Conservation (phyloP, 139 green algal genomes). For the Eudorina sp. region DNA sequence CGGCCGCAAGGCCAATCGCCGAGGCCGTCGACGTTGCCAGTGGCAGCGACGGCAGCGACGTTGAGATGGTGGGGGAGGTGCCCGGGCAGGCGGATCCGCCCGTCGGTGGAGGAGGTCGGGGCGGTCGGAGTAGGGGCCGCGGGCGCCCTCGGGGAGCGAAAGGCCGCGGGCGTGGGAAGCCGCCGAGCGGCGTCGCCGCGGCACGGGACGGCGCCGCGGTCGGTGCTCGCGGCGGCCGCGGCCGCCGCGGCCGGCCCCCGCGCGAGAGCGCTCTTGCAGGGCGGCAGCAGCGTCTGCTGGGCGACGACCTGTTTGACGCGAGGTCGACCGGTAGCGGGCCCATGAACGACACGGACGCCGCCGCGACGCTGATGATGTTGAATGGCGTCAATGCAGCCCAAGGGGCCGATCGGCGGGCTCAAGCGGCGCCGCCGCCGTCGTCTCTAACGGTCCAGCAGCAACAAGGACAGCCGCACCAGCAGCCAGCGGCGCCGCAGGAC, state of each 20-base stretch:
- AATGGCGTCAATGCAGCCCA: too few species aligned
- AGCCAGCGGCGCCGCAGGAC: not conserved
- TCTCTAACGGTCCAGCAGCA: not conserved
- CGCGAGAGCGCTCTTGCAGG: not conserved
- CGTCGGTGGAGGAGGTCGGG: not conserved
- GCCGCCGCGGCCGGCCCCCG: too few species aligned
- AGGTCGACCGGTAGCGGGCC: not conserved
- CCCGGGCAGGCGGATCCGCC: not conserved
- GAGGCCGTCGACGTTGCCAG: too few species aligned
- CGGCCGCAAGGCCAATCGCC: too few species aligned
- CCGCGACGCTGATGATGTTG: slow-evolving; percentile 3
- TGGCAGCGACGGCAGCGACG: not conserved
- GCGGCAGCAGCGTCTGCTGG: not conserved
- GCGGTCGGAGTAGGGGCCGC: not conserved
- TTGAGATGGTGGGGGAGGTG: not conserved
- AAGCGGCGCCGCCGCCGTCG: not conserved
- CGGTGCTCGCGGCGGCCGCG: too few species aligned
- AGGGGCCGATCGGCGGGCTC: not conserved
- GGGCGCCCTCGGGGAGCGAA: not conserved
- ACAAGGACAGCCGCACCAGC: not conserved
- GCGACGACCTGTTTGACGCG: not conserved
- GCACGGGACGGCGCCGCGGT: not conserved
- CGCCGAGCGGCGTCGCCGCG: not conserved
- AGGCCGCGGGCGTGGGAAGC: too few species aligned
- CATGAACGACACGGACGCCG: slow-evolving; percentile 3